Percentiles rank a stretch among this genome's conserved stretches.
Evolutionary conservation across 2,329 filamentous ascomycete species (phyloP).

Genomic region (Penicillium nordicum): DNA sequence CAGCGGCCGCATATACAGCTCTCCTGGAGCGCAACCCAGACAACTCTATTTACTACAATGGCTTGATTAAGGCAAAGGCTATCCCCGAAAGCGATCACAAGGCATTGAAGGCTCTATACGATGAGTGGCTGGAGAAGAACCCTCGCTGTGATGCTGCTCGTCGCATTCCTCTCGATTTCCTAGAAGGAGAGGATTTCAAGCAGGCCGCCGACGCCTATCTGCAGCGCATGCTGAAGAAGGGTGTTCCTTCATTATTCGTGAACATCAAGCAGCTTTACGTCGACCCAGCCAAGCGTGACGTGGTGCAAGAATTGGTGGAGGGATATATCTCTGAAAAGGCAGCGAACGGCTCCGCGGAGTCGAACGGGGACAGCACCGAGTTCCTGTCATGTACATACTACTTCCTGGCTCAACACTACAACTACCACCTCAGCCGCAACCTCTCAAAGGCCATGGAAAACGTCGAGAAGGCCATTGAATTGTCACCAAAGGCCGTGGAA

Average conservation of each 20-base stretch:
- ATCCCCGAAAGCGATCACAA: conserved; percentile 60
- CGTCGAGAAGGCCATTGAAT: conserved; percentile 76
- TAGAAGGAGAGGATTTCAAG: conserved; percentile 77
- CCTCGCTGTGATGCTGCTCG: conserved; percentile 80
- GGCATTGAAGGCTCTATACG: conserved; percentile 70
- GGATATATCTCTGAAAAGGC: conserved; percentile 63
- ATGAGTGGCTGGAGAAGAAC: conserved; percentile 75
- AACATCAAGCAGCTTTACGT: conserved; percentile 93
- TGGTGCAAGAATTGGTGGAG: conserved; percentile 70
- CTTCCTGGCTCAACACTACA: conserved; percentile 95
- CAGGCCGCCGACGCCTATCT: conserved; percentile 75
- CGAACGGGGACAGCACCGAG: conserved; percentile 51
- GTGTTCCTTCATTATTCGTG: conserved; percentile 91
- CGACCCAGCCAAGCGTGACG: conserved; percentile 72
- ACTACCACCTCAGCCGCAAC: conserved; percentile 83
- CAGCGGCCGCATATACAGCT: conserved; percentile 73
- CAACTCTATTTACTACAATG: conserved; percentile 79
- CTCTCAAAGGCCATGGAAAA: conserved; percentile 76
- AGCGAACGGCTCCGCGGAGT: conserved; percentile 50
- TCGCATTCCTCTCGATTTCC: conserved; percentile 83
- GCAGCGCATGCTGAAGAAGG: conserved; percentile 80
- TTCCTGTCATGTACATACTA: conserved; percentile 81
- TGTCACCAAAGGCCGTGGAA: conserved; percentile 78
- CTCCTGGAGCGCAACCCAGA: conserved; percentile 86
- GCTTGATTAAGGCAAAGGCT: conserved; percentile 66